Evolutionary conservation across 148 eudicot genomes (phyloP), one percentile per base, ranked within the genome.

Genomic region (Spergularia bocconei): DNA sequence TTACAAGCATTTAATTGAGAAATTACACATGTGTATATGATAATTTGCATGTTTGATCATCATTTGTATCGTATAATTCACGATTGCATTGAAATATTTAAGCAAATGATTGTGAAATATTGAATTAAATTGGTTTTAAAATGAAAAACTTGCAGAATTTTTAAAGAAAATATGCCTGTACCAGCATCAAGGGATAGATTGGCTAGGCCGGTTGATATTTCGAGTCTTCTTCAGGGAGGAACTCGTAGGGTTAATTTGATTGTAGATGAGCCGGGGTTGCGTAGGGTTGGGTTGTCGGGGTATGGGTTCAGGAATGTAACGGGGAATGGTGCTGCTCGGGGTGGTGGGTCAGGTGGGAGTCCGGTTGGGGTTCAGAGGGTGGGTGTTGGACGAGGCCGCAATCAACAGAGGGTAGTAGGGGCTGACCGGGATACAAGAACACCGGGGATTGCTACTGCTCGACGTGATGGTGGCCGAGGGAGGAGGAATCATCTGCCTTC

Each of bases 181-280:
- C 77, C 79, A 69, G 59, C 16, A 61, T 79, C 98, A 57, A 88
- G 98, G 80, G 96, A 94, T 78, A 76, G 97, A 70, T 66, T 91
- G 58, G 33, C 91, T 4, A 88, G 93, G 79, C 87, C 89, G 1
- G 84, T 83, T 53, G 93, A 90, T 53, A 73, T 85, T 10, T 75
- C 86, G 5, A 56, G 75, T 8, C 72, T 82, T 21, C 81, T 77
- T 61, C 47, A 52, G 5, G 82, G 80, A 25, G 82, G 74, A 36
- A 69, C 65, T 29, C 72, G 85, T 38, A 80, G 82, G 44, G 82
- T 85, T 0, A 65, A 73, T 16, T 79, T 88, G 21, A 67, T 83
- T 47, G 79, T 82, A 2, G 89, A 91, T 14, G 84, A 82, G 13
- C 79, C 86, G 11, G 92, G 77, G 50, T 63, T 74, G 25, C 66